Percentiles rank a stretch among this genome's conserved stretches.
phyloP scores from a whole-genome alignment of 2,329 filamentous ascomycete species.

The Juglanconis sp. region DNA sequence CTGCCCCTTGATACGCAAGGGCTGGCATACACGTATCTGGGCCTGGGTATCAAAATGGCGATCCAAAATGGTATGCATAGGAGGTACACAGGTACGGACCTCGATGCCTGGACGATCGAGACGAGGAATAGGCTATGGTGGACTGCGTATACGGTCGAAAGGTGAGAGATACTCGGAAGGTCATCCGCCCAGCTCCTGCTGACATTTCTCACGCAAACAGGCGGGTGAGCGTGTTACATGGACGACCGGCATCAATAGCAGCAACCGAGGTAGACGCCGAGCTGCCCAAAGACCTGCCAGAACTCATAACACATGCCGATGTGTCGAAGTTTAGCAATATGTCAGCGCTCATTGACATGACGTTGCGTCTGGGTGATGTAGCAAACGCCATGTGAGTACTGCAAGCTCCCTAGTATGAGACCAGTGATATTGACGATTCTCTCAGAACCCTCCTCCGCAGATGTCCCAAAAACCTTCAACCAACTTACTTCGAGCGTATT shows the following conservation, averaged over 20 bases:
- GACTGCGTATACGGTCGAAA: slow-evolving; percentile 55
- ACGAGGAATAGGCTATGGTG: slow-evolving; percentile 55
- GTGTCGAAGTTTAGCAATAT: slow-evolving; percentile 12
- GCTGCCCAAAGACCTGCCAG: slow-evolving; percentile 44
- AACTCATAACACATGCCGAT: slow-evolving; percentile 18
- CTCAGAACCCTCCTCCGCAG: slow-evolving; percentile 35
- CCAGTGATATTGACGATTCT: slow-evolving; percentile 21
- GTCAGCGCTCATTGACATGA: slow-evolving; percentile 25
- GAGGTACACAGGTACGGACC: slow-evolving; percentile 43
- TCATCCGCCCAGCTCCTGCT: not conserved
- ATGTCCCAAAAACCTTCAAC: slow-evolving; percentile 35
- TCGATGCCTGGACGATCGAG: slow-evolving; percentile 47
- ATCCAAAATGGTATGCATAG: slow-evolving; percentile 61
- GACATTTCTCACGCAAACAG: slow-evolving; percentile 28
- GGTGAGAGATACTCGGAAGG: slow-evolving; percentile 32
- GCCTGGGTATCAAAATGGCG: slow-evolving; percentile 52
- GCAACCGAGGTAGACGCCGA: slow-evolving; percentile 52
- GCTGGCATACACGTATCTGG: slow-evolving; percentile 55
- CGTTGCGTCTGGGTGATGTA: slow-evolving; percentile 35
- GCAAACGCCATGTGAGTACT: slow-evolving; percentile 36
- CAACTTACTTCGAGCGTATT: slow-evolving; percentile 36
- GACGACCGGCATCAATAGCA: slow-evolving; percentile 51
- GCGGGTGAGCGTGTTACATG: slow-evolving; percentile 54
- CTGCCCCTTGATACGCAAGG: slow-evolving; percentile 55
- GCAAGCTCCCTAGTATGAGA: too few relatives aligned